phyloP scores from a whole-genome alignment of 2,329 filamentous ascomycete species.

The Bretziella fagacearum region DNA sequence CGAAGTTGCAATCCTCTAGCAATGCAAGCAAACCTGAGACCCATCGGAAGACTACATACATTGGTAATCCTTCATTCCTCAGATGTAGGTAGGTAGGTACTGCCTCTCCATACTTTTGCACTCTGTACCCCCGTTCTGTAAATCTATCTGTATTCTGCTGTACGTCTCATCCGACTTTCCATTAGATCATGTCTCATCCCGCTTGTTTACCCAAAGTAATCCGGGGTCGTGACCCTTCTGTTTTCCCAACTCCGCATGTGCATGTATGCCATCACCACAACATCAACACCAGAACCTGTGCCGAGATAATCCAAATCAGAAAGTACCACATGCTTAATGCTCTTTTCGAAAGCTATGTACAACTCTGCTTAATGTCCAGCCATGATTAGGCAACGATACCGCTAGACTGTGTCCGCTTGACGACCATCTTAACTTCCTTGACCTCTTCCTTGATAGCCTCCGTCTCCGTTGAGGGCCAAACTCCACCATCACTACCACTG shows the following conservation, averaged over 20 bases:
- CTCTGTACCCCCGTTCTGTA: background rate
- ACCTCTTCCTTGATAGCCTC: background rate
- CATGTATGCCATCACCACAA: background rate
- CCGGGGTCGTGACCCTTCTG: no score
- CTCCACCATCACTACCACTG: slow-evolving; percentile 2
- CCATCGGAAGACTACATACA: background rate
- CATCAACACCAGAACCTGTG: background rate
- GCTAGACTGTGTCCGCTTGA: background rate
- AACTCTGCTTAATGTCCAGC: background rate
- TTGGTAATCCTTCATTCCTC: background rate
- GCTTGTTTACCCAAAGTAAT: no score
- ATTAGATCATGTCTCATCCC: no score
- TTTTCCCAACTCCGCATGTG: background rate
- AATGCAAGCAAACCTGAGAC: background rate
- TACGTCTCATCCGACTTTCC: background rate
- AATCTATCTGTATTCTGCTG: background rate
- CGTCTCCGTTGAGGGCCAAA: background rate
- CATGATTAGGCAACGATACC: background rate
- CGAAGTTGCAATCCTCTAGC: background rate
- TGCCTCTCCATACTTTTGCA: no score
- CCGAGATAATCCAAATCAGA: background rate
- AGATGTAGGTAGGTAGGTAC: no score
- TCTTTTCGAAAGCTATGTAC: background rate
- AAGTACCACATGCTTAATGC: background rate
- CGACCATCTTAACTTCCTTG: background rate